These are phyloP conservation scores for Yamadazyma diddensiae DNA, from an alignment of 1,139 yeast genomes.

Conservation along the genomic window DNA sequence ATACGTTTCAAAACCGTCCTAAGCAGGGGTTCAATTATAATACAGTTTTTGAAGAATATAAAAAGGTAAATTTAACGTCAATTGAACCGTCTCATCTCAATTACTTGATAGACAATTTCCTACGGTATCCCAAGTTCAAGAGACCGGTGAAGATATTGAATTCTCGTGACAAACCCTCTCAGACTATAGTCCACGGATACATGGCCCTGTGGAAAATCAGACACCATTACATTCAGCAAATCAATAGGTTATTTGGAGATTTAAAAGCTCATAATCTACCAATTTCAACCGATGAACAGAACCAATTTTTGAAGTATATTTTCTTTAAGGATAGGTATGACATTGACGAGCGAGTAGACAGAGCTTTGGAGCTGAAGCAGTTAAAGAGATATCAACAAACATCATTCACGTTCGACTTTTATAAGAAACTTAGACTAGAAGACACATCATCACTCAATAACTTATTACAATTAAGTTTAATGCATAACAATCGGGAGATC, in stretches of 20 bases:
- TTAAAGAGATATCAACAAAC: conserved; percentile 7
- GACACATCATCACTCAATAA: conserved; percentile 13
- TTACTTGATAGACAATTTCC: conserved; percentile 29
- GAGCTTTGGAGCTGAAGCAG: conserved; percentile 7
- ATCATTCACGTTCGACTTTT: conserved; percentile 21
- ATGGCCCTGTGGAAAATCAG: conserved; percentile 18
- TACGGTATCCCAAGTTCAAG: conserved; percentile 11
- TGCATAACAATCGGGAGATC: conserved; percentile 8
- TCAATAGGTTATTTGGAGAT: conserved; percentile 27
- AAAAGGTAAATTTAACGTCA: conserved; percentile 1
- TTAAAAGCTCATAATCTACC: conserved; percentile 24
- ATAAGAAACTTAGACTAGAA: conserved; percentile 14
- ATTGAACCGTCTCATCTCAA: conserved; percentile 34
- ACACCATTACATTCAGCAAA: conserved; percentile 17
- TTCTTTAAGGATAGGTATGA: conserved; percentile 30
- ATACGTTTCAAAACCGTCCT: conserved; percentile 5
- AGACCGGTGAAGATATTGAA: conserved; percentile 12
- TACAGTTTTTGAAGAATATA: conserved; percentile 6
- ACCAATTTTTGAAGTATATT: conserved; percentile 24
- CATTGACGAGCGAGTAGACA: conserved; percentile 13
- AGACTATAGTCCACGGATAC: no score
- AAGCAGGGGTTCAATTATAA: background rate
- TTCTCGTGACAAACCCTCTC: no score
- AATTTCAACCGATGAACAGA: conserved; percentile 29
- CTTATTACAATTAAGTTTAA: conserved; percentile 8